Percentiles rank a stretch among this genome's conserved stretches.
Evolutionary conservation across 805 yeast species (phyloP).

Genomic region (Candida dendrica): DNA sequence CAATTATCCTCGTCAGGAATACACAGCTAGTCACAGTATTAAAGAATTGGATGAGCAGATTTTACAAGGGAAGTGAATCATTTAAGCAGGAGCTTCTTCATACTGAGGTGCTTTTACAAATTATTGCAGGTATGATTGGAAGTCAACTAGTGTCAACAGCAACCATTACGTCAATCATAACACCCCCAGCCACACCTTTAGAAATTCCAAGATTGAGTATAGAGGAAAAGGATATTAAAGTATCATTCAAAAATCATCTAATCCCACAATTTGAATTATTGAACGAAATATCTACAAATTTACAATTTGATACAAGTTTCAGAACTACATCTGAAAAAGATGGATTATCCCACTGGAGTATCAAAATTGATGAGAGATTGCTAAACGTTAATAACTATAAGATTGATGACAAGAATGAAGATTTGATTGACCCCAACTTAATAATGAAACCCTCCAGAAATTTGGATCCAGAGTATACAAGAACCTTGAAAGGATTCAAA

Average conservation of each 20-base stretch:
- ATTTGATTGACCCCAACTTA: background rate
- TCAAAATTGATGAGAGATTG: background rate
- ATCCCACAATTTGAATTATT: background rate
- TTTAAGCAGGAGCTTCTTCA: too few species aligned
- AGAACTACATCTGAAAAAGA: background rate
- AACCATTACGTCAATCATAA: background rate
- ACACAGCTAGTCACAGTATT: background rate
- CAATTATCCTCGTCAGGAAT: background rate
- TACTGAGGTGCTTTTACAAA: background rate
- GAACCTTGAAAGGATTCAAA: background rate
- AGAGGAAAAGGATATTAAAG: background rate
- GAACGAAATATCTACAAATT: too few species aligned
- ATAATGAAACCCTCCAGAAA: background rate
- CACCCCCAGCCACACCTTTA: background rate
- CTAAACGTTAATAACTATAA: too few species aligned
- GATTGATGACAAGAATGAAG: background rate
- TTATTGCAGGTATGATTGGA: background rate
- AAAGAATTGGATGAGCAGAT: background rate
- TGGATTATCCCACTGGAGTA: background rate
- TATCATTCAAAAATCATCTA: background rate
- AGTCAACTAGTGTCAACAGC: background rate
- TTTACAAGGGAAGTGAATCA: background rate
- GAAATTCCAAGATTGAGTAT: background rate
- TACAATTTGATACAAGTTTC: too few species aligned
- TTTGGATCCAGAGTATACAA: background rate